These are phyloP conservation scores for Mycena chlorophos DNA, from an alignment of 768 basidiomycete species.

Conservation along the genomic window DNA sequence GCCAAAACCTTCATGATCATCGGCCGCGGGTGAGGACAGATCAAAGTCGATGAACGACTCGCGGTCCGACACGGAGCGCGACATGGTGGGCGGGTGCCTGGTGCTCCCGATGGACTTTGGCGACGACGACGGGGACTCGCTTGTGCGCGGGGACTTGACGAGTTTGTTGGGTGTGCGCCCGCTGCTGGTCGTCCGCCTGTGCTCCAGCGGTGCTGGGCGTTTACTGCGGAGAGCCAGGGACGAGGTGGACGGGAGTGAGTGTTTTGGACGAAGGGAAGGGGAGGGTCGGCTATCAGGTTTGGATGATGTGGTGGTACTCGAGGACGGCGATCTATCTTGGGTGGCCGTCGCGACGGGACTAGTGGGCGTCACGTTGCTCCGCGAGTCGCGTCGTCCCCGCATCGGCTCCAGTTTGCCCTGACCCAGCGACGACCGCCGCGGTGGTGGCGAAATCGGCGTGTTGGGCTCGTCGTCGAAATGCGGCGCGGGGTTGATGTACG, in stretches of 20 bases:
- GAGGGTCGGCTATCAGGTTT: slow-evolving; percentile 12
- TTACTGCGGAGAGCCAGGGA: not conserved
- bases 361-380: slow-evolving; percentile 1
- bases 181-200: not conserved
- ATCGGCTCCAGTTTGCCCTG: not conserved
- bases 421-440: slow-evolving; percentile 17
- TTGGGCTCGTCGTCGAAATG: slow-evolving; percentile 26
- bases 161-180: slow-evolving; percentile 16
- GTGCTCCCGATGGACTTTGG: slow-evolving; percentile 1
- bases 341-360: not conserved
- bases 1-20: slow-evolving; percentile 7
- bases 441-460: slow-evolving; percentile 12
- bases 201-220: too few species aligned
- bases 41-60: slow-evolving; percentile 21
- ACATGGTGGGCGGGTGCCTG: slow-evolving; percentile 28
- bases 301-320: not conserved
- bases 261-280: too few species aligned
- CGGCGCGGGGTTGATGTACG: slow-evolving; percentile 50
- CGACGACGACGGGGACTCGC: not conserved
- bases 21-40: slow-evolving; percentile 14
- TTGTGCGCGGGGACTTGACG: slow-evolving; percentile 4
- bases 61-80: slow-evolving; percentile 26
- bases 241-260: not conserved
- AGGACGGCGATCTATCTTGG: not conserved
- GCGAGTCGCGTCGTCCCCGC: not conserved